These are phyloP conservation scores for Rhipidocladum racemiflorum DNA, from an alignment of 176 grass and related monocot species.

Conservation along the genomic window DNA sequence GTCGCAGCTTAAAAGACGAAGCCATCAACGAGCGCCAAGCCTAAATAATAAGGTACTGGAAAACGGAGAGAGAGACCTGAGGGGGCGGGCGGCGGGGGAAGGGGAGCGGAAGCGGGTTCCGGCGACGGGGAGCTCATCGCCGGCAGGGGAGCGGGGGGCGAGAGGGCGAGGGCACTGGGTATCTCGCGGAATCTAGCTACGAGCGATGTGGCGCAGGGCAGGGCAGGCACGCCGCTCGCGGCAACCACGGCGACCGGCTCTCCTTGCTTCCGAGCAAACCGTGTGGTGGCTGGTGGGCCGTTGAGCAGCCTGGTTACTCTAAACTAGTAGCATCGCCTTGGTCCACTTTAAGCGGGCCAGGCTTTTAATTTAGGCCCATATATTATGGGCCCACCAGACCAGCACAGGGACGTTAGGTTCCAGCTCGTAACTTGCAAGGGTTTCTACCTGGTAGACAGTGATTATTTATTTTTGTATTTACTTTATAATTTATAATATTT, in stretches of 20 bases:
- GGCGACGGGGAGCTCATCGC: conserved; percentile 10
- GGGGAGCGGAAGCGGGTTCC: conserved; percentile 17
- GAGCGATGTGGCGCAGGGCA: not conserved
- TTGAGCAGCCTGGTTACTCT: too few species aligned
- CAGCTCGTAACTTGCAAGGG: too few species aligned
- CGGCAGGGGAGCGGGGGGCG: not conserved
- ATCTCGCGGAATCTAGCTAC: not conserved
- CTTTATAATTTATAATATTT: too few species aligned
- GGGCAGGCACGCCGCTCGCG: not conserved
- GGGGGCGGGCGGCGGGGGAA: not conserved
- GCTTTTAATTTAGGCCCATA: too few species aligned
- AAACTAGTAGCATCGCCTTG: too few species aligned
- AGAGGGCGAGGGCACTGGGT: not conserved
- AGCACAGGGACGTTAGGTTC: too few species aligned
- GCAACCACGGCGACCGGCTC: not conserved
- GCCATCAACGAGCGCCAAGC: not conserved
- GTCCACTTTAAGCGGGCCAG: too few species aligned
- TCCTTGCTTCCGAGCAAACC: not conserved
- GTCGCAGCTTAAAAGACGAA: not conserved
- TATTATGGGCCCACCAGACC: too few species aligned
- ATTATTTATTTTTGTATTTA: too few species aligned
- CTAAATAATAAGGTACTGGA: not conserved
- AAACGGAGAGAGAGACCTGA: not conserved
- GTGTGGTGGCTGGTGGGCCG: not conserved
- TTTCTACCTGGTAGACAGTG: too few species aligned